Conservation (phyloP, 2,329 filamentous ascomycete genomes). For the Arthroderma sp. region DNA sequence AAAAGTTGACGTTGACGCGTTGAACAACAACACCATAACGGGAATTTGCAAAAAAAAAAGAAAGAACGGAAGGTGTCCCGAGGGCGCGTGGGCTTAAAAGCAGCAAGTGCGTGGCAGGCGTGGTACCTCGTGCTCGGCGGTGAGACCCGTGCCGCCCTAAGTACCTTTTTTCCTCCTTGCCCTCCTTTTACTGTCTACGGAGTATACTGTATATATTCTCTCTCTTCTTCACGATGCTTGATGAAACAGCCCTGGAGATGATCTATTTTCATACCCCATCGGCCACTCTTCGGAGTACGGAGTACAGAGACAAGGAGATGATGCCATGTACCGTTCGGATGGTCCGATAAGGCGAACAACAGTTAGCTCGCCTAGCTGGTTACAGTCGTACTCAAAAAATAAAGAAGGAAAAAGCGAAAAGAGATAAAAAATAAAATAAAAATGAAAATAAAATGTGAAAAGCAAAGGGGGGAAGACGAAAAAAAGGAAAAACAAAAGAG, state of each 20-base stretch:
- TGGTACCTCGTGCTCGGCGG: background rate
- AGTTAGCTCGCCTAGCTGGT: background rate
- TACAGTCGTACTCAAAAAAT: background rate
- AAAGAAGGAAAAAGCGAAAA: background rate
- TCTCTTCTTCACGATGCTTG: too few species aligned
- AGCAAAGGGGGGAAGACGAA: too few species aligned
- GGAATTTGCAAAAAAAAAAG: background rate
- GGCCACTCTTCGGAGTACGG: too few species aligned
- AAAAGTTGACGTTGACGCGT: background rate
- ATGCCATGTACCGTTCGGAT: background rate
- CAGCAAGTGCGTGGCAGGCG: background rate
- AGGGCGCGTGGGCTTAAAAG: background rate
- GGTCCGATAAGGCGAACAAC: background rate
- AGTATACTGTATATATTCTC: too few species aligned
- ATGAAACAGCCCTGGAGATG: background rate
- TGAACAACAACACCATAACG: background rate
- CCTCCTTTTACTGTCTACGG: too few species aligned
- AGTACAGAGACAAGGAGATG: background rate
- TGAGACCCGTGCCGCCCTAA: background rate
- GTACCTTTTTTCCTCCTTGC: background rate
- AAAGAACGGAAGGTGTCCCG: background rate
- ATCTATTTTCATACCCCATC: background rate
- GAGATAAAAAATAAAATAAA: background rate
- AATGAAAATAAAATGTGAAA: background rate
- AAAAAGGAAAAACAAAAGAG: background rate